phyloP scores from a whole-genome alignment of 2,329 filamentous ascomycete species.

The Xylariaceae sp. region DNA sequence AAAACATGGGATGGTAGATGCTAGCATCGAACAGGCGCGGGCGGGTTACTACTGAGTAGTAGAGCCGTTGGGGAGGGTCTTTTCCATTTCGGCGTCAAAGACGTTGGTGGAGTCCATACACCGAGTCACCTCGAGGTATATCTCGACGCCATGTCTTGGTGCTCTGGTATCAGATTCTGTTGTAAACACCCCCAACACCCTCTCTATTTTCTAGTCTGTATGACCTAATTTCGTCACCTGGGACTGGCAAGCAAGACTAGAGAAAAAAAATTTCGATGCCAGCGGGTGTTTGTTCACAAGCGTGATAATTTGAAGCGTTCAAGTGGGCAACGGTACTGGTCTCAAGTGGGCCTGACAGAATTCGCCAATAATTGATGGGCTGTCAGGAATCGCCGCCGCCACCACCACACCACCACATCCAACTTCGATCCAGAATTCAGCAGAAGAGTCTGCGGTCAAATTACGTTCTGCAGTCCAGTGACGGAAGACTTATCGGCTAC shows the following conservation, averaged over 20 bases:
- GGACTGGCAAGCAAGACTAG: slow-evolving; percentile 16
- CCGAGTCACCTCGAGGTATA: slow-evolving; percentile 19
- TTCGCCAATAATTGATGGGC: slow-evolving; percentile 24
- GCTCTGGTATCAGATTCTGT: slow-evolving; percentile 17
- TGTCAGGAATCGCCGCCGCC: slow-evolving; percentile 21
- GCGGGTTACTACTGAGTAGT: slow-evolving; percentile 9
- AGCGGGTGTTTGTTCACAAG: slow-evolving; percentile 22
- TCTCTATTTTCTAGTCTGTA: too few species aligned
- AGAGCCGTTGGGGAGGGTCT: slow-evolving; percentile 18
- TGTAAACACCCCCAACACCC: background rate
- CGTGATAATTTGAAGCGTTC: slow-evolving; percentile 14
- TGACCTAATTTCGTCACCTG: too few species aligned
- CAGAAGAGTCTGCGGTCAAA: slow-evolving; percentile 17
- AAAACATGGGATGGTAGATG: background rate
- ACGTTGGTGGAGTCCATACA: slow-evolving; percentile 4
- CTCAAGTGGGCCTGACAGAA: slow-evolving; percentile 19
- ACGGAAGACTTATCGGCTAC: slow-evolving; percentile 25
- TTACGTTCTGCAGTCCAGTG: slow-evolving; percentile 24
- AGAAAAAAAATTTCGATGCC: slow-evolving; percentile 24
- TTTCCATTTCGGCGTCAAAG: slow-evolving; percentile 11
- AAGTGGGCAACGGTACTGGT: slow-evolving; percentile 22
- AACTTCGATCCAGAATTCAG: slow-evolving; percentile 16
- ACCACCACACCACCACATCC: slow-evolving; percentile 20
- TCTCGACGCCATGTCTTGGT: slow-evolving; percentile 16
- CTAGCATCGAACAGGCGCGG: slow-evolving; percentile 10